phyloP scores from a whole-genome alignment of 2,329 filamentous ascomycete genomes.

The Hypoxylon sp. region DNA sequence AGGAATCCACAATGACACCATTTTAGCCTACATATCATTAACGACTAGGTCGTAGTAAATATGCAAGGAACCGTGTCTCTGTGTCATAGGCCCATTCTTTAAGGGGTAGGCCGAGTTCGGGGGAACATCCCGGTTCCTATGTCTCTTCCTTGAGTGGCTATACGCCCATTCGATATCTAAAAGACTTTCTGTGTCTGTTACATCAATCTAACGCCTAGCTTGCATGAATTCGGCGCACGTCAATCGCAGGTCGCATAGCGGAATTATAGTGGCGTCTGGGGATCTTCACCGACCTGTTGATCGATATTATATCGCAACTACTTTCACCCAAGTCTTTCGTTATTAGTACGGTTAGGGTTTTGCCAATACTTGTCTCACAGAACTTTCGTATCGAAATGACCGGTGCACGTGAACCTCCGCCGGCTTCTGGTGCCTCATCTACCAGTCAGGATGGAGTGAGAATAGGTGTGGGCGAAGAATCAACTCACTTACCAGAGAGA shows the following conservation, averaged over 20 bases:
- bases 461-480: not conserved
- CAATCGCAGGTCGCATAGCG: not conserved
- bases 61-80: conserved; percentile 37
- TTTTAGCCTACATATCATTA: conserved; percentile 42
- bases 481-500: not conserved
- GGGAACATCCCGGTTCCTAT: not conserved
- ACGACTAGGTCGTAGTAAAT: conserved; percentile 24
- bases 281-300: not conserved
- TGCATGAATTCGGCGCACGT: not conserved
- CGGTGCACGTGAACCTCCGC: not conserved
- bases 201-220: not conserved
- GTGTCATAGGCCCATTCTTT: conserved; percentile 25
- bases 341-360: not conserved
- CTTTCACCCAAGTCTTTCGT: not conserved
- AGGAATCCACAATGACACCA: conserved; percentile 41
- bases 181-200: not conserved
- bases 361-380: not conserved
- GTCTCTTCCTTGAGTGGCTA: not conserved
- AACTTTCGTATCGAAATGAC: not conserved
- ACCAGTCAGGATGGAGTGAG: not conserved
- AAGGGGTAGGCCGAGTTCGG: conserved; percentile 36
- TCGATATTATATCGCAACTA: not conserved
- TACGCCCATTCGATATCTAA: not conserved
- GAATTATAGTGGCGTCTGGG: not conserved
- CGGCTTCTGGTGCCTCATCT: not conserved